phyloP scores from a whole-genome alignment of 768 basidiomycete species.

The Tricholoma sp. region DNA sequence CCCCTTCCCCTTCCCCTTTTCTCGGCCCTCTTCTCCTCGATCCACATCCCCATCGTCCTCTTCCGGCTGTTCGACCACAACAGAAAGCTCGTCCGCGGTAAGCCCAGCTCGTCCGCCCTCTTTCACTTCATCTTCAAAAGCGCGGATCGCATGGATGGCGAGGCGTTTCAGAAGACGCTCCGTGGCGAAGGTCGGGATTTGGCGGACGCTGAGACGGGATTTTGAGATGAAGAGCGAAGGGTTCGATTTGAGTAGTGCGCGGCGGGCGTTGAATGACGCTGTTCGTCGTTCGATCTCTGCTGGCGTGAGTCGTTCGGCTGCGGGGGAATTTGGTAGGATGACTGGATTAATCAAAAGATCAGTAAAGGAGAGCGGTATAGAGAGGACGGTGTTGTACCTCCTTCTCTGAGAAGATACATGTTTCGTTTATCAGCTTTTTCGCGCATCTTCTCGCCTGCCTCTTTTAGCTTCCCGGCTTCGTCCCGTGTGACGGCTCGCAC shows the following conservation, averaged over 20 bases:
- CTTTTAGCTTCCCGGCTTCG: slow-evolving; percentile 81
- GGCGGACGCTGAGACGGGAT: slow-evolving; percentile 90
- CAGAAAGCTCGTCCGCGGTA: slow-evolving; percentile 65
- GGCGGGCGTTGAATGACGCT: slow-evolving; percentile 79
- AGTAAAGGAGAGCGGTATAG: not conserved
- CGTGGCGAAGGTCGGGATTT: slow-evolving; percentile 85
- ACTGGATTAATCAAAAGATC: slow-evolving; percentile 43
- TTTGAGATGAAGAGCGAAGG: slow-evolving; percentile 93
- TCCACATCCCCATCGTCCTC: slow-evolving; percentile 47
- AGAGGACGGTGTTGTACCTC: slow-evolving; percentile 50
- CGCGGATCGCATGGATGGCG: slow-evolving; percentile 68
- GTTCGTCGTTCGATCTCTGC: slow-evolving; percentile 85
- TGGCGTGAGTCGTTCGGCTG: slow-evolving; percentile 62
- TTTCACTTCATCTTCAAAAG: slow-evolving; percentile 78
- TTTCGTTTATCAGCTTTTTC: slow-evolving; percentile 94
- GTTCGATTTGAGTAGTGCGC: slow-evolving; percentile 80
- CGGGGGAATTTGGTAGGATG: slow-evolving; percentile 83
- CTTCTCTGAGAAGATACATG: slow-evolving; percentile 93
- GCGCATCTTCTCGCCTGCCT: slow-evolving; percentile 77
- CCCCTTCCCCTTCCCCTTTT: slow-evolving; percentile 18
- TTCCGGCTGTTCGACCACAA: slow-evolving; percentile 30
- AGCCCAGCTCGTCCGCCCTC: slow-evolving; percentile 54
- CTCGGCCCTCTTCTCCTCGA: slow-evolving; percentile 33
- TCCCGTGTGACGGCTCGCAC: slow-evolving; percentile 88
- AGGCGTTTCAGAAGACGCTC: slow-evolving; percentile 89